phyloP scores from a whole-genome alignment of 768 basidiomycete species.

The Cyclocybe aegerita region DNA sequence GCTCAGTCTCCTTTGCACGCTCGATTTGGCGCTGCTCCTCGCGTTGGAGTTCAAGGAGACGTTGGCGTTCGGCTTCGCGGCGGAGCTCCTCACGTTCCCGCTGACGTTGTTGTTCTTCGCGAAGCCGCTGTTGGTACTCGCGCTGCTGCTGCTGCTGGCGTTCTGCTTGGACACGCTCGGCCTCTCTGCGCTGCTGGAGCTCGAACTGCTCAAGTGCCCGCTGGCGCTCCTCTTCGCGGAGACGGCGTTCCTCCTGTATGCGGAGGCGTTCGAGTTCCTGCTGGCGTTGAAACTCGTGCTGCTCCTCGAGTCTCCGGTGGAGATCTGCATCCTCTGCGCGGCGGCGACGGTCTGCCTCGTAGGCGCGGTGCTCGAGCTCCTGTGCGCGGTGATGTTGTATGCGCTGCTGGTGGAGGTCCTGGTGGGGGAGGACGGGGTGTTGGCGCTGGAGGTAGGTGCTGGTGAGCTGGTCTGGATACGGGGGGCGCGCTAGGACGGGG shows the following conservation, averaged over 20 bases:
- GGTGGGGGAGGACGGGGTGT: slow-evolving; percentile 1
- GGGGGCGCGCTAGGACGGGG: neutral
- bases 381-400: slow-evolving; percentile 5
- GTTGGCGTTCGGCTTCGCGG: slow-evolving; percentile 1
- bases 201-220: slow-evolving; percentile 10
- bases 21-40: slow-evolving; percentile 10
- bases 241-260: slow-evolving; percentile 3
- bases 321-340: neutral
- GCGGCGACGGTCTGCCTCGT: slow-evolving; percentile 7
- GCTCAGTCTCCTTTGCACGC: slow-evolving; percentile 3
- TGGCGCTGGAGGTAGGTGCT: neutral
- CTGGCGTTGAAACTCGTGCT: slow-evolving; percentile 11
- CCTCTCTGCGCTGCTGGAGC: slow-evolving; percentile 10
- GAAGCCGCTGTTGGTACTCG: slow-evolving; percentile 2
- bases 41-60: slow-evolving; percentile 11
- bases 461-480: neutral
- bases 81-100: slow-evolving; percentile 13
- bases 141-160: slow-evolving; percentile 15
- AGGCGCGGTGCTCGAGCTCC: slow-evolving; percentile 3
- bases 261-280: slow-evolving; percentile 7
- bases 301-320: slow-evolving; percentile 8
- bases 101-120: neutral
- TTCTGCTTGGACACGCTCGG: slow-evolving; percentile 10
- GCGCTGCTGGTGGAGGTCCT: neutral
- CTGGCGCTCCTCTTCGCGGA: slow-evolving; percentile 2